These are phyloP conservation scores for Termitomyces sp. DNA, from an alignment of 768 basidiomycete species.

Conservation along the genomic window DNA sequence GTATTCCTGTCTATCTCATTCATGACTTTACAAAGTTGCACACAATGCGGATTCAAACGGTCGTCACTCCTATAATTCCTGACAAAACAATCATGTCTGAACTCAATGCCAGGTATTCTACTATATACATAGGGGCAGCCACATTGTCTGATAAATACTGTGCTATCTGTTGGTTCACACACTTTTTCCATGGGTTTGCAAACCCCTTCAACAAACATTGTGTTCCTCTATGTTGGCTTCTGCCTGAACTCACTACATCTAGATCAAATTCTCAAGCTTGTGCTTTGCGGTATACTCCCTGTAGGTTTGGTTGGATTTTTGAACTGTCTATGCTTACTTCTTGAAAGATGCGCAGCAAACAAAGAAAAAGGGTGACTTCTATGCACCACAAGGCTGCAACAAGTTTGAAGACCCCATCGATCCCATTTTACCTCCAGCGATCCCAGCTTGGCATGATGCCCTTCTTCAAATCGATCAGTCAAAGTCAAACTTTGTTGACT, in stretches of 20 bases:
- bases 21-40: neutral
- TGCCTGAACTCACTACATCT: neutral
- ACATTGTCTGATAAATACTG: neutral
- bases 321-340: neutral
- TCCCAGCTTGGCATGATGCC: constrained; percentile 3
- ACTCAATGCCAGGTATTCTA: neutral
- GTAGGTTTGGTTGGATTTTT: neutral
- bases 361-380: neutral
- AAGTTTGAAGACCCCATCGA: constrained; percentile 10
- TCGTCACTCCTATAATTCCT: neutral
- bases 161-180: neutral
- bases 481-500: neutral
- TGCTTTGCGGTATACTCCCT: neutral
- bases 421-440: constrained; percentile 1
- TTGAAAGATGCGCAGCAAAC: neutral
- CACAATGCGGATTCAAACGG: neutral
- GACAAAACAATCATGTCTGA: neutral
- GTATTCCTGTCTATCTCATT: constrained; percentile 5
- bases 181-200: neutral
- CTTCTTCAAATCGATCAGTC: neutral
- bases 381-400: neutral
- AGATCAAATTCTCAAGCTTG: neutral
- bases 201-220: neutral
- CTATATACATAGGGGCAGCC: neutral
- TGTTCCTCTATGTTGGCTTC: neutral